A percentile compares a stretch with the other conserved stretches of the same genome.
Conservation (phyloP, 2,329 filamentous ascomycete genomes). For the Emergomyces orientalis region DNA sequence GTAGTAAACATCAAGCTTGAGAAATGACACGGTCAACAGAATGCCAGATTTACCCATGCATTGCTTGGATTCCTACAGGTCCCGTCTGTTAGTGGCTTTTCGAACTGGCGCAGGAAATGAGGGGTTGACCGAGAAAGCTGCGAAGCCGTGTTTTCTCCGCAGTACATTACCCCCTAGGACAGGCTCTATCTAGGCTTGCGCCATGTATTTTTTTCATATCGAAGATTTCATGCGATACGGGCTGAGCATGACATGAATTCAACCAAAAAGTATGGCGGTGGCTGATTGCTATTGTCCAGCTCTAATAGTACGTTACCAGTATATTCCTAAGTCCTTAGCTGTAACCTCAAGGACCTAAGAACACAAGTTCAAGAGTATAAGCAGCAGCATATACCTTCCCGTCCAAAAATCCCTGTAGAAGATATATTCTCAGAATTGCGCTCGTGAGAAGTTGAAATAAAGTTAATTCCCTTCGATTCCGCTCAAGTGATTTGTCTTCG, state of each 20-base stretch:
- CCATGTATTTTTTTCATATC: not conserved
- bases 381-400: not conserved
- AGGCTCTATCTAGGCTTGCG: not conserved
- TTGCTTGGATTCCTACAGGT: not conserved
- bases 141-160: not conserved
- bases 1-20: not conserved
- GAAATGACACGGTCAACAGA: not conserved
- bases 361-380: not conserved
- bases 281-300: not conserved
- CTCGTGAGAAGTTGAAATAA: not conserved
- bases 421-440: not conserved
- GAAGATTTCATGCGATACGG: not conserved
- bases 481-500: not conserved
- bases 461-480: not conserved
- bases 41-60: not conserved
- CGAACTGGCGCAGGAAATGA: not conserved
- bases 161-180: not conserved
- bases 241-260: not conserved
- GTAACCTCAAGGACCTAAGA: not conserved
- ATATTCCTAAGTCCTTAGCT: not conserved
- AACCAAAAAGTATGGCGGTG: not conserved
- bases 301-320: not conserved
- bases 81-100: too few relatives aligned
- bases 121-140: not conserved
- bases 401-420: not conserved